Conservation (phyloP, 148 eudicot species). For the Cornus suecica region DNA sequence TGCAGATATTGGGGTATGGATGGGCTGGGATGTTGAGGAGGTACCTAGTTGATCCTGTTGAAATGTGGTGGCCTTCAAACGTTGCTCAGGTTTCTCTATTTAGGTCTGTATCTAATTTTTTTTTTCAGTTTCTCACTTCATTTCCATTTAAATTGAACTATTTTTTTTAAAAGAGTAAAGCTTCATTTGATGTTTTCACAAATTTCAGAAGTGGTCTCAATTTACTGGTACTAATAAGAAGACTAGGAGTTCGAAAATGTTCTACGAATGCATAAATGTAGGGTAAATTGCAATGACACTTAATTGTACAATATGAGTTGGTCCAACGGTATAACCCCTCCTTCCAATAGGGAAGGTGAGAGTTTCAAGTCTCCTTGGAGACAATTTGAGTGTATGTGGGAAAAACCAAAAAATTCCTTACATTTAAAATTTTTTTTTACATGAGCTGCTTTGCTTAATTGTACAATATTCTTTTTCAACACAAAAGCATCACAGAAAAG, state of each 20-base stretch:
- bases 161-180: no score
- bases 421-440: background rate
- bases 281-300: no score
- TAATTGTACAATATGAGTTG: no score
- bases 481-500: slow-evolving; percentile 3
- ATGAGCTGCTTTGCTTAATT: slow-evolving; percentile 8
- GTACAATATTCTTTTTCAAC: slow-evolving; percentile 9
- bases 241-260: background rate
- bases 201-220: no score
- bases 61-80: slow-evolving; percentile 99
- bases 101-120: slow-evolving; percentile 45
- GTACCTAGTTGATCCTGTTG: slow-evolving; percentile 91
- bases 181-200: no score
- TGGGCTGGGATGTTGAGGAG: slow-evolving; percentile 97
- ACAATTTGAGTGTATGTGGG: no score
- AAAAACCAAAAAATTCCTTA: no score
- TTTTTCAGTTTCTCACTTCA: background rate
- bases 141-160: no score
- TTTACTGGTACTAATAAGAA: background rate
- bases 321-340: no score
- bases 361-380: no score
- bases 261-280: no score
- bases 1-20: slow-evolving; percentile 88
- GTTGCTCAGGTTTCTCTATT: slow-evolving; percentile 96
- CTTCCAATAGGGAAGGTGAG: no score